These are phyloP conservation scores for Penicillium roqueforti DNA, from an alignment of 495 filamentous ascomycete species.

Conservation along the genomic window DNA sequence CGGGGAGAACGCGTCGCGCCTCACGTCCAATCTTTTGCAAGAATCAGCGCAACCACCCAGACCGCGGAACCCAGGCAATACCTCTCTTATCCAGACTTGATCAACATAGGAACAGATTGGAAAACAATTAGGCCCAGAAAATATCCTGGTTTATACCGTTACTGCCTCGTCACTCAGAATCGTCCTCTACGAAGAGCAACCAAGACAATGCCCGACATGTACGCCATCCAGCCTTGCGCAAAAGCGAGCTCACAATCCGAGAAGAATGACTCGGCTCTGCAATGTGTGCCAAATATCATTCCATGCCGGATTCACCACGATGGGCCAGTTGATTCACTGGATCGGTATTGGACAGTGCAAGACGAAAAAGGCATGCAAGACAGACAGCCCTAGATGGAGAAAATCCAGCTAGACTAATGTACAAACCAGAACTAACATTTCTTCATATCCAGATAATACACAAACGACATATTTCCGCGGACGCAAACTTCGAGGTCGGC, in stretches of 20 bases:
- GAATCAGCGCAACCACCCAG: slow-evolving; percentile 3
- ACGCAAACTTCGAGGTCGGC: slow-evolving; percentile 68
- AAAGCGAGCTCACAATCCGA: slow-evolving; percentile 21
- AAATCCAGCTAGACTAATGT: background rate
- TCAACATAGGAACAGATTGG: background rate
- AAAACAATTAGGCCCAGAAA: background rate
- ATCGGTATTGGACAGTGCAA: slow-evolving; percentile 64
- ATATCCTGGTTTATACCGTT: background rate
- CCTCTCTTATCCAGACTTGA: background rate
- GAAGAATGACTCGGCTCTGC: slow-evolving; percentile 8
- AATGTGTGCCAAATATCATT: slow-evolving; percentile 69
- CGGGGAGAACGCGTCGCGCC: slow-evolving; percentile 34
- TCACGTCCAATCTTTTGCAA: slow-evolving; percentile 6
- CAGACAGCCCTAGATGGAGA: background rate
- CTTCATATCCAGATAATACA: slow-evolving; percentile 34
- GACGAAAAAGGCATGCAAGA: slow-evolving; percentile 41
- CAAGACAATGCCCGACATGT: slow-evolving; percentile 33
- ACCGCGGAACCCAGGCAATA: background rate
- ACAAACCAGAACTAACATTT: slow-evolving; percentile 11
- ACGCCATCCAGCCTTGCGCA: slow-evolving; percentile 34
- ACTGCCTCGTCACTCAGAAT: background rate
- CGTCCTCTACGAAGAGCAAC: background rate
- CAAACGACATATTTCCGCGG: slow-evolving; percentile 75
- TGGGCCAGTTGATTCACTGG: slow-evolving; percentile 60
- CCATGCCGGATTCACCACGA: slow-evolving; percentile 81